Evolutionary conservation across 1,139 yeast genomes (phyloP), one percentile per base, ranked within the genome.

Genomic region (Blastobotrys petasosporus): DNA sequence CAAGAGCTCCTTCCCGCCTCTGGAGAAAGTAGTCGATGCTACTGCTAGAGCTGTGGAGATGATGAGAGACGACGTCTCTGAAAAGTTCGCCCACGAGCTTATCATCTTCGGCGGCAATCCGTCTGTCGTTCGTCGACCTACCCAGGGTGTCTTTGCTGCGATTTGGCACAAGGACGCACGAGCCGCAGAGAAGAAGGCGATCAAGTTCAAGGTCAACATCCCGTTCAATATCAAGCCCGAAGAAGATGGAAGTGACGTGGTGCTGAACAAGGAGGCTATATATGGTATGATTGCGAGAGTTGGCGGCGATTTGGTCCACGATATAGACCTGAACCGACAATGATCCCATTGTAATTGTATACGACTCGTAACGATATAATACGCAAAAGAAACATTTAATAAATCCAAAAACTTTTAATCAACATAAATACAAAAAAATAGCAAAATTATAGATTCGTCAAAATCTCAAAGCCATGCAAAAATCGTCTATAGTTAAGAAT

Each of bases 191-290:
- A 20, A 20, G 7, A 67, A 74, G 41, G 69, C 70, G 39, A 70
- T 71, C 49, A 79, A 77, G 66, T 88, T 88, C 68, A 82, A 82
- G 60, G 95, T 85, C 25, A 86, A 83, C 55, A 67, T 85, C 53
- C 94, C 90, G 23, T 82, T 79, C 57, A 84, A 87, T 55, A 76
- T 82, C 42, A 75, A 76, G 60, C 95, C 95, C 1, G 77, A 72
- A 25, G 62, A 39, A 29, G 46, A 71, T 46, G 55, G 54, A 16
- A 46, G 50, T 5, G 35, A 46, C 32, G 85, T 85, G n/a, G 69
- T 69, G 40, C 69, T 88, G 46, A 87, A 90, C 64, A 82, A 77
- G 60, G 82, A 77, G n/a, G 85, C 92, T 1, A 75, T 86, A 33
- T 67, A 83, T 51, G 75, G 76, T 49, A 95, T 90, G 63, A 82